Evolutionary conservation across 805 yeast species (phyloP).

Genomic region (Candida parachauliodes): DNA sequence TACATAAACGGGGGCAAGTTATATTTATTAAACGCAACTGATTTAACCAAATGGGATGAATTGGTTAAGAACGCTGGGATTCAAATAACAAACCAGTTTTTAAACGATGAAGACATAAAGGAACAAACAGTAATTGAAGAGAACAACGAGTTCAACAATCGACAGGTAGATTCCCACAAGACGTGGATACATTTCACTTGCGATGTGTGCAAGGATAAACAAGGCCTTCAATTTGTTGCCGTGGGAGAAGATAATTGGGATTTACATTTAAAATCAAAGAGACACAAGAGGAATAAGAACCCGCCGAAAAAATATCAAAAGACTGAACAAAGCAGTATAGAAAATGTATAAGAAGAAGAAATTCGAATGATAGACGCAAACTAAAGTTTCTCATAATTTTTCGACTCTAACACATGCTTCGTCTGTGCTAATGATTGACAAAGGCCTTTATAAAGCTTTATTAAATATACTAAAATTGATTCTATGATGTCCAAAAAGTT

Average conservation of each 20-base stretch:
- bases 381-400: no score
- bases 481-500: no score
- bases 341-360: no score
- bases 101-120: conserved; percentile 10
- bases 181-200: conserved; percentile 72
- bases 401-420: no score
- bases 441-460: no score
- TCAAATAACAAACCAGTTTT: conserved; percentile 39
- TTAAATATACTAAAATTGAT: no score
- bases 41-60: conserved; percentile 56
- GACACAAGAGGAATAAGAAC: conserved; percentile 54
- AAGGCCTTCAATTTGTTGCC: conserved; percentile 54
- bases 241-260: conserved; percentile 74
- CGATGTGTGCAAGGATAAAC: conserved; percentile 55
- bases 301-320: no score
- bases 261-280: conserved; percentile 61
- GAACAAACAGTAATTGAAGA: conserved; percentile 17
- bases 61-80: conserved; percentile 57
- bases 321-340: no score
- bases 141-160: conserved; percentile 32
- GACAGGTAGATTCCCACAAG: conserved; percentile 26
- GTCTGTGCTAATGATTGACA: no score
- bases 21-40: conserved; percentile 73
- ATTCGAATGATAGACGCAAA: no score
- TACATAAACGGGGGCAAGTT: conserved; percentile 60